Evolutionary conservation across 2,329 filamentous ascomycete genomes (phyloP).

Genomic region (Monosporascus ibericus): DNA sequence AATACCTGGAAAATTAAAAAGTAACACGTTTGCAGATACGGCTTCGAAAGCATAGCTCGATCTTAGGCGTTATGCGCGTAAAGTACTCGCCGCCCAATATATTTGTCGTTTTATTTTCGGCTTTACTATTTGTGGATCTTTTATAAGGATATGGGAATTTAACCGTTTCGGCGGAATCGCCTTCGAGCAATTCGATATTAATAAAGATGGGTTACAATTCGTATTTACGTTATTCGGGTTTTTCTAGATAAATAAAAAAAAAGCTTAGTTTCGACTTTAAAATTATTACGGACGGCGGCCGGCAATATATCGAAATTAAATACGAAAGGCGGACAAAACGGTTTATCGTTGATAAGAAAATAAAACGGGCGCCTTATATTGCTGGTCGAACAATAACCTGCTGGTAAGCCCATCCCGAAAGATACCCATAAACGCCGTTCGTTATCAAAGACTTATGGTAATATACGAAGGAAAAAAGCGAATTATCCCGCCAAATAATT

Average conservation of each 20-base stretch:
- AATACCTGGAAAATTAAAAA: too few relatives aligned
- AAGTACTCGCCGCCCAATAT: conserved; percentile 35
- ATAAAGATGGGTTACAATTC: conserved; percentile 32
- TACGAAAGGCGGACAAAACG: conserved; percentile 30
- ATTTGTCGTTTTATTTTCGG: conserved; percentile 39
- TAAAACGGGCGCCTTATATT: conserved; percentile 27
- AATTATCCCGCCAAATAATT: conserved; percentile 31
- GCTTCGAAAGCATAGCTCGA: accelerated
- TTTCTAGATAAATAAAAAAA: conserved; percentile 32
- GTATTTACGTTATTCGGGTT: conserved; percentile 35
- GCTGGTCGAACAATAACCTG: conserved; percentile 35
- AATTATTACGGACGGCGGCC: conserved; percentile 25
- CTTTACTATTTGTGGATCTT: conserved; percentile 40
- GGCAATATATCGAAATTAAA: conserved; percentile 34
- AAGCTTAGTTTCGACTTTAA: conserved; percentile 39
- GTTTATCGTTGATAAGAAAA: conserved; percentile 32
- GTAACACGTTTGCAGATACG: too few relatives aligned
- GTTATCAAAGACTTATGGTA: conserved; percentile 44
- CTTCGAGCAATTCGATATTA: conserved; percentile 39
- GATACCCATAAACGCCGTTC: conserved; percentile 23
- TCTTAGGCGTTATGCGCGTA: conserved; percentile 3
- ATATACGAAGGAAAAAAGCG: conserved; percentile 33
- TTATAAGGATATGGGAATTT: conserved; percentile 41
- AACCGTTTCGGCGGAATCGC: conserved; percentile 38
- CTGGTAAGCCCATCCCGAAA: conserved; percentile 36